A percentile compares a stretch with the other conserved stretches of the same genome.
Conservation (phyloP, 2,329 filamentous ascomycete species). For the Paraconiothyrium brasiliense region DNA sequence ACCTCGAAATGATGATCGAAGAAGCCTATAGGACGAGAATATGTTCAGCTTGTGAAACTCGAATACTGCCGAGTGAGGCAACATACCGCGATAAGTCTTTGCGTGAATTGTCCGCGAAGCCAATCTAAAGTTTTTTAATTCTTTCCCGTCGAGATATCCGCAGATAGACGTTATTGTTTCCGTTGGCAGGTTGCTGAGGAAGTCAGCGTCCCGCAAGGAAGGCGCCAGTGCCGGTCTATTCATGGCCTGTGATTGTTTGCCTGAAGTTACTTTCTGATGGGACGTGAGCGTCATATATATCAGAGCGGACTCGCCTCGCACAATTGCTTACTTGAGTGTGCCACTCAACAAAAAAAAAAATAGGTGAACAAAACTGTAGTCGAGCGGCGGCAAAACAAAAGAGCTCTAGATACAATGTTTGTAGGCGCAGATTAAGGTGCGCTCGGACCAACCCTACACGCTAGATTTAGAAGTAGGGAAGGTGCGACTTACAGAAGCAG, state of each 20-base stretch:
- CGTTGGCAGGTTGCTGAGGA: background rate
- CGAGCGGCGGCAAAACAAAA: background rate
- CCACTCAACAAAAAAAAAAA: background rate
- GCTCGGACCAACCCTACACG: background rate
- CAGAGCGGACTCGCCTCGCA: background rate
- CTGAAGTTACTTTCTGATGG: background rate
- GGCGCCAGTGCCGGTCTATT: background rate
- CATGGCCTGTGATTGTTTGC: background rate
- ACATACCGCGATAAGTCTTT: background rate
- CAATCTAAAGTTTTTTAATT: conserved; percentile 5
- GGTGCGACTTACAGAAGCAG: background rate
- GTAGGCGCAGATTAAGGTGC: background rate
- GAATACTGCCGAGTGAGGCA: background rate
- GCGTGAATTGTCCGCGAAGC: background rate
- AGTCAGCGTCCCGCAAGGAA: background rate
- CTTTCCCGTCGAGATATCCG: background rate
- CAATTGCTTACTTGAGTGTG: background rate
- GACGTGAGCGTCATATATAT: background rate
- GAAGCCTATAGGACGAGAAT: background rate
- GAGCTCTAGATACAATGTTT: background rate
- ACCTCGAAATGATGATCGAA: background rate
- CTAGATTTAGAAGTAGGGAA: background rate
- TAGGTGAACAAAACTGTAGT: background rate
- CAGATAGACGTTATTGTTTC: conserved; percentile 9
- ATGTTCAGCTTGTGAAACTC: background rate